Evolutionary conservation across 1,284 basidiomycete genomes (phyloP).

Genomic region (Anthracocystis panici-leucophaei): DNA sequence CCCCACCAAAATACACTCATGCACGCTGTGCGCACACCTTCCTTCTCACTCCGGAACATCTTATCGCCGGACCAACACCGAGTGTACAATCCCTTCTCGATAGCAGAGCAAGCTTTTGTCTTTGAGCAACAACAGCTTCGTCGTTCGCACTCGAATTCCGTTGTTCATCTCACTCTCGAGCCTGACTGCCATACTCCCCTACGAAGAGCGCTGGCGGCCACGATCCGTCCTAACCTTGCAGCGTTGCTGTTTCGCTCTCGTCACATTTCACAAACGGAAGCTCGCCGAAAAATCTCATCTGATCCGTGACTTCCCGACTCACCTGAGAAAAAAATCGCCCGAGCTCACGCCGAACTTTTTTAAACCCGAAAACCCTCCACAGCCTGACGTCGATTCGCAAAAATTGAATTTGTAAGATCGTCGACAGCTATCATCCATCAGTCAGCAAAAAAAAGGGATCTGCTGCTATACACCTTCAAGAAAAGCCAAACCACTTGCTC

Average conservation of each 20-base stretch:
- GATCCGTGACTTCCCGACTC: slow-evolving; percentile 43
- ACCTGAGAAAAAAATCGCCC: not conserved
- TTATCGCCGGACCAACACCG: no score
- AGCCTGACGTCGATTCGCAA: slow-evolving; percentile 2
- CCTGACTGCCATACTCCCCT: not conserved
- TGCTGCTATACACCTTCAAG: not conserved
- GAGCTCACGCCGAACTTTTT: slow-evolving; percentile 21
- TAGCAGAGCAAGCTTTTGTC: no score
- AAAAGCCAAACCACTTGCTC: slow-evolving; percentile 48
- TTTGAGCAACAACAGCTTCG: not conserved
- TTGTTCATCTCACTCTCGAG: not conserved
- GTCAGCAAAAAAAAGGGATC: not conserved
- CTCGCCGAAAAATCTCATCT: slow-evolving; percentile 1
- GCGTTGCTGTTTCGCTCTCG: no score
- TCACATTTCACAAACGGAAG: not conserved
- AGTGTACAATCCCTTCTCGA: no score
- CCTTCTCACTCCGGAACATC: no score
- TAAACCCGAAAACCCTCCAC: not conserved
- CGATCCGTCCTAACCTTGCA: no score
- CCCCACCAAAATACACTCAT: no score
- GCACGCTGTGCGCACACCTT: not conserved
- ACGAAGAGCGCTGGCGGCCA: no score
- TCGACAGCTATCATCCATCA: not conserved
- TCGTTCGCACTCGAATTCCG: not conserved
- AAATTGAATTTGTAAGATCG: not conserved